Evolutionary conservation across 495 filamentous ascomycete species (phyloP).

Genomic region (Xylaria telfairii): DNA sequence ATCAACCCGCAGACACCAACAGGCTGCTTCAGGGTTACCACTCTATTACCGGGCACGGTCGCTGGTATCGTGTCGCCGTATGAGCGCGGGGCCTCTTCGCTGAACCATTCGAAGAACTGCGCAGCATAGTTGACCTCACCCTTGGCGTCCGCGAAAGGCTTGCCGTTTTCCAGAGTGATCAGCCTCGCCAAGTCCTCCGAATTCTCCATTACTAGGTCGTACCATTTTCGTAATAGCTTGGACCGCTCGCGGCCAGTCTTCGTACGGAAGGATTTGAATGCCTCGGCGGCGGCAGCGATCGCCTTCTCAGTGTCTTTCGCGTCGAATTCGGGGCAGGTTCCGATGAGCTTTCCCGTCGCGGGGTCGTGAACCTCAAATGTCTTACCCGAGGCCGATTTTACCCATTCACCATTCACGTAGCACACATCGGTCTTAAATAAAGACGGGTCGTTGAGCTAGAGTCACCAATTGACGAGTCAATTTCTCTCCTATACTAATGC

Average conservation of each 20-base stretch:
- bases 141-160: constrained; percentile 73
- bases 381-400: constrained; percentile 73
- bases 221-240: constrained; percentile 86
- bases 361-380: constrained; percentile 87
- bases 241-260: constrained; percentile 81
- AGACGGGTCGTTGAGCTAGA: constrained; percentile 79
- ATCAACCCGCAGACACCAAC: constrained; percentile 94
- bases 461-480: constrained; percentile 19
- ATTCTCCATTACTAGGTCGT: constrained; percentile 86
- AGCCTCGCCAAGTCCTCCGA: constrained; percentile 85
- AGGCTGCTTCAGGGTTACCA: constrained; percentile 82
- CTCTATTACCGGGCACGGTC: constrained; percentile 70
- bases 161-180: constrained; percentile 87
- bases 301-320: constrained; percentile 76
- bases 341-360: constrained; percentile 77
- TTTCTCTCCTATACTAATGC: background rate
- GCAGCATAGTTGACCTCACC: constrained; percentile 77
- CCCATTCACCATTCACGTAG: constrained; percentile 88
- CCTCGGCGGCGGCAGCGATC: constrained; percentile 75
- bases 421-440: constrained; percentile 78
- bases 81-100: constrained; percentile 72
- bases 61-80: constrained; percentile 82
- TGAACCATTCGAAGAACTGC: constrained; percentile 84
- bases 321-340: constrained; percentile 82
- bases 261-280: constrained; percentile 76